Evolutionary conservation across 768 basidiomycete species (phyloP).

Genomic region (Butyriboletus loyo): DNA sequence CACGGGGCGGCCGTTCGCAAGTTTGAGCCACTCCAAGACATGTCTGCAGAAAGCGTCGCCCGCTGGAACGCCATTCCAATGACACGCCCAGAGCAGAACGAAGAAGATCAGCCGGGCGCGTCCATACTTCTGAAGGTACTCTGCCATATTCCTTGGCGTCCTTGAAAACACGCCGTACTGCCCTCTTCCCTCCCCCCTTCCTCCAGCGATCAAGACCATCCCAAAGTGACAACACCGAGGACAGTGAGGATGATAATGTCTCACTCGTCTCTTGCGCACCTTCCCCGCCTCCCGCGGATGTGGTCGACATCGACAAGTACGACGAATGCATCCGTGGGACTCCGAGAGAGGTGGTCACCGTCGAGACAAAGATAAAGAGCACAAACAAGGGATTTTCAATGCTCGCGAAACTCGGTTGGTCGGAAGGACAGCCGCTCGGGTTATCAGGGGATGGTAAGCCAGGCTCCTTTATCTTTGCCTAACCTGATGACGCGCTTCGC

Average conservation of each 20-base stretch:
- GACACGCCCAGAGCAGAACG: conserved; percentile 32
- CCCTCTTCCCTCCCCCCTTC: conserved; percentile 46
- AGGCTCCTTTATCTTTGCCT: neutral
- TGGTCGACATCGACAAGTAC: conserved; percentile 62
- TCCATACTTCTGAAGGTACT: conserved; percentile 63
- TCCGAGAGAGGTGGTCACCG: conserved; percentile 66
- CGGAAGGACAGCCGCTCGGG: conserved; percentile 75
- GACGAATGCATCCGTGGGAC: conserved; percentile 57
- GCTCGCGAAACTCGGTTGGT: conserved; percentile 81
- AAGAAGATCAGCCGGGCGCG: conserved; percentile 20
- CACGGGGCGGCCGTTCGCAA: neutral
- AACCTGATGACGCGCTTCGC: neutral
- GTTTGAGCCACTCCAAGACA: conserved; percentile 20
- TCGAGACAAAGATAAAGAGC: conserved; percentile 76
- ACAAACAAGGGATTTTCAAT: conserved; percentile 80
- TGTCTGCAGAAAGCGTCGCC: conserved; percentile 65
- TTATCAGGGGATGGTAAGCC: conserved; percentile 68
- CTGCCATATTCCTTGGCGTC: conserved; percentile 46
- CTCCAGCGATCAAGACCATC: conserved; percentile 60
- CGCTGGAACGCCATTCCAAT: conserved; percentile 73
- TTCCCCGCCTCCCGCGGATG: conserved; percentile 53
- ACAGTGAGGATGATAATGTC: conserved; percentile 61
- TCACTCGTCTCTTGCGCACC: conserved; percentile 75
- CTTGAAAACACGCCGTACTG: conserved; percentile 49
- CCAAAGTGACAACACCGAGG: conserved; percentile 38